Conservation (phyloP, 2,329 filamentous ascomycete species). For the Drechslerella stenobrocha region DNA sequence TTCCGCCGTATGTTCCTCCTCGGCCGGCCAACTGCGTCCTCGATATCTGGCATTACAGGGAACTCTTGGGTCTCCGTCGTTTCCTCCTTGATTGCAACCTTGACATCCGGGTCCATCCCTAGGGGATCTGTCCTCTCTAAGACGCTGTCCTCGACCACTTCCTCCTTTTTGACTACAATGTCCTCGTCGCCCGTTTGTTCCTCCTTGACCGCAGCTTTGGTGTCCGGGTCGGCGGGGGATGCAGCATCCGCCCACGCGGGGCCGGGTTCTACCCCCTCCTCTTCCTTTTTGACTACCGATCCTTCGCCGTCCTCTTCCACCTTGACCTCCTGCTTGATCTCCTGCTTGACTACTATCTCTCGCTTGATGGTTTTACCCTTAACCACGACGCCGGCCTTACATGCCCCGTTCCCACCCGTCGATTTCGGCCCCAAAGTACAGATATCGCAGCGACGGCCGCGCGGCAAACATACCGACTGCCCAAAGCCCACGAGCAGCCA, state of each 20-base stretch:
- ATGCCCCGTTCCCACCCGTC: conserved; percentile 68
- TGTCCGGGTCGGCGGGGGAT: too few relatives aligned
- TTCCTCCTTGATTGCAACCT: conserved; percentile 55
- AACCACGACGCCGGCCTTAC: conserved; percentile 70
- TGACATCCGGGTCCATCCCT: conserved; percentile 53
- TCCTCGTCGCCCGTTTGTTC: conserved; percentile 38
- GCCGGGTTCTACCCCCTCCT: too few relatives aligned
- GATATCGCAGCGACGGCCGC: conserved; percentile 78
- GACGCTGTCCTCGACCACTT: conserved; percentile 54
- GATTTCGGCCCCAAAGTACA: conserved; percentile 67
- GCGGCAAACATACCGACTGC: conserved; percentile 80
- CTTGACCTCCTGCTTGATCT: conserved; percentile 54
- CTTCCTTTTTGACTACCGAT: not conserved
- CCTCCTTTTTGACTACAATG: conserved; percentile 53
- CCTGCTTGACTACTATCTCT: too few relatives aligned
- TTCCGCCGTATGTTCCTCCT: conserved; percentile 38
- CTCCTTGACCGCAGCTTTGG: conserved; percentile 54
- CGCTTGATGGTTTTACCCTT: conserved; percentile 59
- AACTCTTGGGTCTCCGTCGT: conserved; percentile 49
- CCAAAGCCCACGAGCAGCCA: conserved; percentile 83
- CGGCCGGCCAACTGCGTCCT: conserved; percentile 31
- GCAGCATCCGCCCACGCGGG: too few relatives aligned
- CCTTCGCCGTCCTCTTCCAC: conserved; percentile 51
- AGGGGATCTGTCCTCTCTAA: conserved; percentile 50
- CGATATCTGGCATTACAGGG: conserved; percentile 38